Conservation (phyloP, 176 grass and related monocot species). For the Rhipidocladum racemiflorum region DNA sequence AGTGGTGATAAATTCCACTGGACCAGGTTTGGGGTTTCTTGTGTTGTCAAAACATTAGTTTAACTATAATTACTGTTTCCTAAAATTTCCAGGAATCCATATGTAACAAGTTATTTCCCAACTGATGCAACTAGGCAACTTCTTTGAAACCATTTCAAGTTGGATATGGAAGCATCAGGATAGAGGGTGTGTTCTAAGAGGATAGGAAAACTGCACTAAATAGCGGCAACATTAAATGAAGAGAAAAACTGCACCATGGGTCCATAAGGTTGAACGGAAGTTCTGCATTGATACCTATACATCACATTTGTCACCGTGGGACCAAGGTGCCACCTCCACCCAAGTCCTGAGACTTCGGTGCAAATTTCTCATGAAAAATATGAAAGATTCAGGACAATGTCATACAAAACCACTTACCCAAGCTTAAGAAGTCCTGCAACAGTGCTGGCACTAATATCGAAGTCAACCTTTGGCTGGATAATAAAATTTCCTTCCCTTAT, state of each 20-base stretch:
- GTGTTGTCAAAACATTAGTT: background rate
- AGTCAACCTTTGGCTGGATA: constrained; percentile 97
- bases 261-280: background rate
- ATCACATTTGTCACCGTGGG: background rate
- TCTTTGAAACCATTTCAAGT: background rate
- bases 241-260: background rate
- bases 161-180: background rate
- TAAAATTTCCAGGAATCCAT: constrained; percentile 10
- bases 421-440: constrained; percentile 96
- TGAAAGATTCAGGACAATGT: background rate
- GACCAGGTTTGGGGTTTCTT: constrained; percentile 6
- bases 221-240: background rate
- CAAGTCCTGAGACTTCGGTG: background rate
- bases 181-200: background rate
- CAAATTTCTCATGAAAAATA: background rate
- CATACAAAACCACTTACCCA: constrained; percentile 56
- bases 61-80: background rate
- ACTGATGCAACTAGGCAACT: background rate
- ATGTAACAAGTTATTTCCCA: background rate
- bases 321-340: background rate
- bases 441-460: constrained; percentile 98
- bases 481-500: constrained; percentile 97
- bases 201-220: constrained; percentile 12
- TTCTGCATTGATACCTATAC: background rate
- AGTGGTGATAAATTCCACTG: background rate